A percentile compares a stretch with the other conserved stretches of the same genome.
Conservation (phyloP, 2,329 filamentous ascomycete genomes). For the Monosporascus sp. region DNA sequence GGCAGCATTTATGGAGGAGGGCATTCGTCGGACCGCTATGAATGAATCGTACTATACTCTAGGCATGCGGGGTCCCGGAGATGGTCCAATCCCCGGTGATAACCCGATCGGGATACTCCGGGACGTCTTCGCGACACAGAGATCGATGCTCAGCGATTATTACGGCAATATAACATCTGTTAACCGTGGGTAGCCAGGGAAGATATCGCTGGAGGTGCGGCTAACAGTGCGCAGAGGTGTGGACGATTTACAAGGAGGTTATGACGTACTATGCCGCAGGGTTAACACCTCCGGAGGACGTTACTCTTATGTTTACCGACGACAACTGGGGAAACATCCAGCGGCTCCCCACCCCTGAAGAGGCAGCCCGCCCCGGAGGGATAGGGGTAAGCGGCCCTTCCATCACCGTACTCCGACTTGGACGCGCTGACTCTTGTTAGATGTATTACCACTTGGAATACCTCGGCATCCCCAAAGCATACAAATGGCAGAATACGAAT, state of each 20-base stretch:
- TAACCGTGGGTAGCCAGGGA: conserved; percentile 28
- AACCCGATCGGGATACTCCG: conserved; percentile 23
- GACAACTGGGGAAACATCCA: conserved; percentile 66
- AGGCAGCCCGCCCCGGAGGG: conserved; percentile 54
- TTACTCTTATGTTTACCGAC: conserved; percentile 64
- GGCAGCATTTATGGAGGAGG: conserved; percentile 51
- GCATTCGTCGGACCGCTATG: conserved; percentile 46
- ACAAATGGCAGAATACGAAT: conserved; percentile 61
- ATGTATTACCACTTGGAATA: conserved; percentile 56
- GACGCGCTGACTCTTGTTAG: background rate
- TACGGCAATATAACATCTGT: conserved; percentile 40
- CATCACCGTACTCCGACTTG: background rate
- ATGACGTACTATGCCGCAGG: conserved; percentile 48
- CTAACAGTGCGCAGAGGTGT: conserved; percentile 40
- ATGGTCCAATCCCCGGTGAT: conserved; percentile 13
- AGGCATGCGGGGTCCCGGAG: conserved; percentile 45
- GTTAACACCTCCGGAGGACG: conserved; percentile 50
- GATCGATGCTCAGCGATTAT: conserved; percentile 46
- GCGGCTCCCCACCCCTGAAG: conserved; percentile 53
- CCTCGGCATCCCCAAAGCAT: conserved; percentile 41
- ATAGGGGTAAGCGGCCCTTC: conserved; percentile 45
- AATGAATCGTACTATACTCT: conserved; percentile 56
- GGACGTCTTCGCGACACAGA: conserved; percentile 50
- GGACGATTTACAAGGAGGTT: conserved; percentile 63
- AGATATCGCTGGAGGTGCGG: background rate